Evolutionary conservation across 257 asterid genomes (phyloP).

Genomic region (Nicotiana attenuata): DNA sequence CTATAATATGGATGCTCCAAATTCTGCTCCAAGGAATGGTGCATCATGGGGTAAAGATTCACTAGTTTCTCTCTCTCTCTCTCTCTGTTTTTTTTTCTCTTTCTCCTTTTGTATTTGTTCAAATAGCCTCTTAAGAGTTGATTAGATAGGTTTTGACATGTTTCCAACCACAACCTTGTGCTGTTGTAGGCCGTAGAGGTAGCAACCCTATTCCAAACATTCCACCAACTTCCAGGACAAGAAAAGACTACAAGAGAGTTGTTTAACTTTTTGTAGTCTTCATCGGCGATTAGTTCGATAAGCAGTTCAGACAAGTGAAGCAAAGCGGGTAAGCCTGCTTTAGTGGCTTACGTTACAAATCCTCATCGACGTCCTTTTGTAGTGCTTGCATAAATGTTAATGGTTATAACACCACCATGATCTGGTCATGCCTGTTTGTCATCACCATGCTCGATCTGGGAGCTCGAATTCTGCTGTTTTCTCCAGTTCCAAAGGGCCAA

Average conservation of each 20-base stretch:
- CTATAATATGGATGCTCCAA: slow-evolving; percentile 35
- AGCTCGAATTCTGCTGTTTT: neutral
- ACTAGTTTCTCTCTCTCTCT: neutral
- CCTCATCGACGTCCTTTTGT: neutral
- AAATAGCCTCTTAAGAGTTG: neutral
- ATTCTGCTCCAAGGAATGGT: slow-evolving; percentile 44
- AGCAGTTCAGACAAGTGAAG: neutral
- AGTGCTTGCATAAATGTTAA: slow-evolving; percentile 4
- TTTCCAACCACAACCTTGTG: slow-evolving; percentile 5
- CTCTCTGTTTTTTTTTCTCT: neutral
- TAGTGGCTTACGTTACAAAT: neutral
- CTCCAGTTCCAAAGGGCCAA: neutral
- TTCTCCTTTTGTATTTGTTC: neutral
- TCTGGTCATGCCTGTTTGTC: neutral
- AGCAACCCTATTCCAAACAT: slow-evolving; percentile 49
- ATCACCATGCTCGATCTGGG: slow-evolving; percentile 3
- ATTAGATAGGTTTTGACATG: slow-evolving; percentile 4
- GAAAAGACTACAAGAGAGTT: slow-evolving; percentile 69
- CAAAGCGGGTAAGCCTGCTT: neutral
- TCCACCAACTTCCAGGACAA: slow-evolving; percentile 52
- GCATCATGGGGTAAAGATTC: slow-evolving; percentile 40
- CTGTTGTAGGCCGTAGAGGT: slow-evolving; percentile 63
- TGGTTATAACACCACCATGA: neutral
- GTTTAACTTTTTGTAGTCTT: slow-evolving; percentile 19
- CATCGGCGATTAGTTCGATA: neutral